Conservation (phyloP, 129 eudicot species). For the Arctium lappa region DNA sequence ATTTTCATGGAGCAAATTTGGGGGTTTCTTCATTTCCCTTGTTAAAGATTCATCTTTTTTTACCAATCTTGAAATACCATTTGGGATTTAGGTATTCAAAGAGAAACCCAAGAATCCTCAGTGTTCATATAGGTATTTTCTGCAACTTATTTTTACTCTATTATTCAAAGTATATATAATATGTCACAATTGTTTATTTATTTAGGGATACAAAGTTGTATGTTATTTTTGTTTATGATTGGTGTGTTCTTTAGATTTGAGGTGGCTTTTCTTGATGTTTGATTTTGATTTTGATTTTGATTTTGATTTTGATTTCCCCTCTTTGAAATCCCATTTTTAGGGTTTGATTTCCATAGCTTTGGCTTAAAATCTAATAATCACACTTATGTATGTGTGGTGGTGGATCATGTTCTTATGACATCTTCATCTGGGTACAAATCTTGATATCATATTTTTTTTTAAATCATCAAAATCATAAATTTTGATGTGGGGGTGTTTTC, state of each 20-base stretch:
- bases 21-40: constrained; percentile 20
- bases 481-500: constrained; percentile 25
- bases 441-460: neutral
- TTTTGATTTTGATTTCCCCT: constrained; percentile 18
- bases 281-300: constrained; percentile 17
- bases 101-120: constrained; percentile 1
- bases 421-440: constrained; percentile 1
- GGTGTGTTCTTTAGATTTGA: constrained; percentile 22
- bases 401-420: neutral
- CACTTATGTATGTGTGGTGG: constrained; percentile 12
- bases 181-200: constrained; percentile 23
- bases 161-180: neutral
- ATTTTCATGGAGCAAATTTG: constrained; percentile 13
- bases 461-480: neutral
- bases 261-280: constrained; percentile 44
- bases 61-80: constrained; percentile 41
- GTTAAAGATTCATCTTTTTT: constrained; percentile 30
- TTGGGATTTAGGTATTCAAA: constrained; percentile 22
- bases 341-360: constrained; percentile 30
- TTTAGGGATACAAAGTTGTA: constrained; percentile 14
- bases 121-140: constrained; percentile 37
- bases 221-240: constrained; percentile 22
- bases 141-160: constrained; percentile 10
- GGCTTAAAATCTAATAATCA: neutral
- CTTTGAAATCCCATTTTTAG: constrained; percentile 20